Conservation (phyloP, 371 early-diverging fungal species). For the Rhizopus arrhizus region DNA sequence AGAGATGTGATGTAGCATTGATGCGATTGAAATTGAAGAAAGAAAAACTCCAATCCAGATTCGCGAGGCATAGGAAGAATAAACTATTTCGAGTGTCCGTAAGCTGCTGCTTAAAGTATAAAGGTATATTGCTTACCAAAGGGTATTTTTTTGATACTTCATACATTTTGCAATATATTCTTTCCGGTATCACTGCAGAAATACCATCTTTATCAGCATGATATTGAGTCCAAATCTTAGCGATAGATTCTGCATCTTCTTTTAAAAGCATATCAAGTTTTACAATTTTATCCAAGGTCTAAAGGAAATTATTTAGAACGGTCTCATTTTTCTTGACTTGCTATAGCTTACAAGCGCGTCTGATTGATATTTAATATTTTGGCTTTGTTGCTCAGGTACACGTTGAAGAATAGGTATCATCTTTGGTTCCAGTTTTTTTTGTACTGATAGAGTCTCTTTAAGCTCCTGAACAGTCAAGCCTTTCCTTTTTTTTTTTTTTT, state of each 20-base stretch:
- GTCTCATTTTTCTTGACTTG: neutral
- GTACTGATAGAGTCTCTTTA: conserved; percentile 17
- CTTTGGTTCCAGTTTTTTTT: conserved; percentile 21
- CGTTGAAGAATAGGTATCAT: conserved; percentile 8
- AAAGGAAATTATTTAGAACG: neutral
- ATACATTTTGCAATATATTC: conserved; percentile 68
- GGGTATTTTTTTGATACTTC: conserved; percentile 66
- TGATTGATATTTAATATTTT: conserved; percentile 33
- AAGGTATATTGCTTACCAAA: conserved; percentile 47
- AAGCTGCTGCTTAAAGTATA: too few relatives aligned
- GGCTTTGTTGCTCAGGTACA: conserved; percentile 14
- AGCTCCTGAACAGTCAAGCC: conserved; percentile 49
- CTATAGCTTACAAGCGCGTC: conserved; percentile 36
- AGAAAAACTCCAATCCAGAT: conserved; percentile 83
- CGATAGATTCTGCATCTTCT: conserved; percentile 63
- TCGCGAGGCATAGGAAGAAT: conserved; percentile 82
- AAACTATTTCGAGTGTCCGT: conserved; percentile 55
- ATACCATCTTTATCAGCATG: conserved; percentile 68
- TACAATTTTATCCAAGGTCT: conserved; percentile 78
- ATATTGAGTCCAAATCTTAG: conserved; percentile 81
- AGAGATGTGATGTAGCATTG: conserved; percentile 85
- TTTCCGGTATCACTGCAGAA: conserved; percentile 74
- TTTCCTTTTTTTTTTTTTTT: conserved; percentile 22
- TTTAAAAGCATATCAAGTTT: conserved; percentile 68
- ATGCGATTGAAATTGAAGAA: conserved; percentile 80